Base-by-base conservation (phyloP, 2,329 filamentous ascomycete species). In the Alternaria alternata region DNA sequence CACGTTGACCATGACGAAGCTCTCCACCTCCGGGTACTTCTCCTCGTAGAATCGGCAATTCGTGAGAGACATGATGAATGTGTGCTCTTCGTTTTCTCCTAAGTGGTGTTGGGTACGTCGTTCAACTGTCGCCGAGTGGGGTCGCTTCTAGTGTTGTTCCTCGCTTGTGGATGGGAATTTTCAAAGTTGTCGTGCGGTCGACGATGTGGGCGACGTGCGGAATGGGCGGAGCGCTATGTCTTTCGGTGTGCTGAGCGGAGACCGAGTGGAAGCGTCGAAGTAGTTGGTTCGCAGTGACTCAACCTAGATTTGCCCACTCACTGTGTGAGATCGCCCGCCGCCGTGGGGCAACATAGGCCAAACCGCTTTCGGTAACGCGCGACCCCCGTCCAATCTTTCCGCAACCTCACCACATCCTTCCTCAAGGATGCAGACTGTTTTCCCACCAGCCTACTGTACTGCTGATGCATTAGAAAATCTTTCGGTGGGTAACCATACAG, bases 1-100 rank as follows among this genome's bases (percentile, higher is more conserved):
- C 75, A 98, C 95, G 82, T 98, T 99, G 80, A 99, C 95, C 95
- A 99, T 99, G 79, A 99, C 96, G 83, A 97, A 98, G 86, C 93
- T 96, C 84, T 99, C 95, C 80, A 99, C 94, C 87, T 98, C 95
- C 61, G 93, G 93, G 78, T 91, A 97, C 83, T 96, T 96, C 84
- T 97, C 93, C 87, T 97, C 93, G 81, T 97, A 97, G 83, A 96
- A 97, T 76, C 93, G 93, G 83, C 92, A 96, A 84, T 96, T 96
- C 80, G 92, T 95, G 85, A 96, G 89, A 83, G 93, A 96, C 92
- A 96, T 96, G 76, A 80, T 91, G 87, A 43, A 57, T 62, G 42
- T 55, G 32, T 66, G 38, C 41, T 68, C 48, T 56, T 61, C 58
- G 52, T 61, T 54, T 57, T 57, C 51, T 60, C 57, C 52, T 41